Base-by-base conservation (phyloP, 2,329 filamentous ascomycete genomes). In the Dothideomycetidae sp. region DNA sequence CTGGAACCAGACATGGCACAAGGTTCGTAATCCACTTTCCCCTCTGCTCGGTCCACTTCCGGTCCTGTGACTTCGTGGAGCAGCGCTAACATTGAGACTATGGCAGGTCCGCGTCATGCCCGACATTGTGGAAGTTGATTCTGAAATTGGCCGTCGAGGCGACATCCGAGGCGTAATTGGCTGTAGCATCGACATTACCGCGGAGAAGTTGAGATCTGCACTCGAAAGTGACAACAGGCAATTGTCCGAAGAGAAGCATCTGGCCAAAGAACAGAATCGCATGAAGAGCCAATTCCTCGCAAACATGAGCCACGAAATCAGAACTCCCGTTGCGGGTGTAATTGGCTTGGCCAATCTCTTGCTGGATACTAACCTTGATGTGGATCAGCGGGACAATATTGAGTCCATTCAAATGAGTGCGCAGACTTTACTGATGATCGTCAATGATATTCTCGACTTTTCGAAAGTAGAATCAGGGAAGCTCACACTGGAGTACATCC, bases 261-360 rank as follows among this genome's bases (percentile, higher is more conserved):
- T 23, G 4, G 40, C 40, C 12, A 42, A 37, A 15, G 40, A 42
- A 15, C 21, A 36, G 16, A 33, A 12, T 3, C 19, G 34, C 15
- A 33, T 42, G 35, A 42, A 42, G 31, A 42, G 40, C 28, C 31
- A 42, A 15, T 42, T 42, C 14, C 35, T 42, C 10, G 40, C 40
- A 3, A 42, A 42, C 29, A 43, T 43, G 41, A 32, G 31, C n/a
- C 41, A 43, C 17, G 41, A 43, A 34, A 37, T 43, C 29, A 29
- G 41, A 10, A 43, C 41, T 5, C 41, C 41, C 2, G 40, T 43
- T 3, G 31, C 41, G 3, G 41, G 41, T 10, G 40, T 43, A n/a
- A 43, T 43, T 18, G 41, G 41, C 11, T n/a, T 43, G 19, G 38
- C 19, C 2, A 39, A 41, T 21, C 29, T 43, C 10, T 14, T 43